These are phyloP conservation scores for Paxillus involutus DNA, from an alignment of 768 basidiomycete genomes.

Conservation along the genomic window DNA sequence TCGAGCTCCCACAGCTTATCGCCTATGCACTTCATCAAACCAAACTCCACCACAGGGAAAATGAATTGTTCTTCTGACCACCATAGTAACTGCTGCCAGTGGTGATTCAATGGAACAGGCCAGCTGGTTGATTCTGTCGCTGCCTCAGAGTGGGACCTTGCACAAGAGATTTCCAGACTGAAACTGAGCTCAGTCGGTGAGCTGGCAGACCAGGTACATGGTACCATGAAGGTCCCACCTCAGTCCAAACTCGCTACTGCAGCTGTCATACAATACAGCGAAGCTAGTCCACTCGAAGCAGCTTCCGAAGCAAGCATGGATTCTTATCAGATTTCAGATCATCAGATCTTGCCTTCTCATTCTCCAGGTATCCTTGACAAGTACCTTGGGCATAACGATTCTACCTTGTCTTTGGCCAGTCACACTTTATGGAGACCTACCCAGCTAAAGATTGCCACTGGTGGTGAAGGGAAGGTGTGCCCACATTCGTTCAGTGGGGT, in stretches of 20 bases:
- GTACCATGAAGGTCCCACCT: slow-evolving; percentile 66
- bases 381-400: slow-evolving; percentile 48
- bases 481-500: slow-evolving; percentile 84
- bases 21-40: no score
- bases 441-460: slow-evolving; percentile 51
- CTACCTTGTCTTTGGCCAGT: slow-evolving; percentile 48
- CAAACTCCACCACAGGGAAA: slow-evolving; percentile 17
- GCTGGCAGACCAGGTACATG: slow-evolving; percentile 46
- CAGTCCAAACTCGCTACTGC: slow-evolving; percentile 56
- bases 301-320: no score
- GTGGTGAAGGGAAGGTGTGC: slow-evolving; percentile 66
- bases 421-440: slow-evolving; percentile 56
- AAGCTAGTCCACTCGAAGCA: no score
- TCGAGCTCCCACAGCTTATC: no score
- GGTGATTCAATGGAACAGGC: slow-evolving; percentile 64
- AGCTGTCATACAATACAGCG: no score
- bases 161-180: slow-evolving; percentile 71
- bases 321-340: no score
- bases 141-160: slow-evolving; percentile 64
- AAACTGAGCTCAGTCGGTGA: slow-evolving; percentile 62
- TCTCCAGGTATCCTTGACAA: slow-evolving; percentile 75
- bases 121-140: slow-evolving; percentile 60
- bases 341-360: no score
- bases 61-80: slow-evolving; percentile 37
- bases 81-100: slow-evolving; percentile 49